These are phyloP conservation scores for Ophiostoma australiae DNA, from an alignment of 2,329 filamentous ascomycete genomes.

Conservation along the genomic window DNA sequence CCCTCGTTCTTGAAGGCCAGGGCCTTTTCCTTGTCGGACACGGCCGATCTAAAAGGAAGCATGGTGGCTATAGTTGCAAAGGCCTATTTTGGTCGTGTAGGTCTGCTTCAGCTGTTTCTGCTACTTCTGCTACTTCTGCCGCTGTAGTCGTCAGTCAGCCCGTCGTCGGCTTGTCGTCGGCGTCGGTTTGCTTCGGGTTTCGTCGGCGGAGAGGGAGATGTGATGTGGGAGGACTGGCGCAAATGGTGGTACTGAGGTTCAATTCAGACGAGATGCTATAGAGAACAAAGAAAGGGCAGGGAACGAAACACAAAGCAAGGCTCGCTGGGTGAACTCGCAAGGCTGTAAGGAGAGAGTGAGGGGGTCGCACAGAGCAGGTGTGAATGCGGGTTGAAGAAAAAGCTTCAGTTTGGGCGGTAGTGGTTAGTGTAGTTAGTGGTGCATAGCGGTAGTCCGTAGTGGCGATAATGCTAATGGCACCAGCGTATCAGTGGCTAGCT, in stretches of 20 bases:
- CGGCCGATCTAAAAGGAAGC: conserved; percentile 8
- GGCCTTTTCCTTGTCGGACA: conserved; percentile 57
- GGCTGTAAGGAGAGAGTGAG: not conserved
- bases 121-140: not conserved
- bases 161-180: not conserved
- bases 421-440: not conserved
- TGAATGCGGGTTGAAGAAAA: not conserved
- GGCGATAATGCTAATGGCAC: too few relatives aligned
- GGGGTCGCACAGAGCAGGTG: not conserved
- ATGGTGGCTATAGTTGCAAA: not conserved
- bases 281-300: not conserved
- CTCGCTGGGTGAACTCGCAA: conserved; percentile 5
- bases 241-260: not conserved
- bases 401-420: not conserved
- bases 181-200: not conserved
- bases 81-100: not conserved
- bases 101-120: not conserved
- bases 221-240: not conserved
- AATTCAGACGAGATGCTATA: not conserved
- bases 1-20: conserved; percentile 85
- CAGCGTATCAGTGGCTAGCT: too few relatives aligned
- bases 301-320: conserved; percentile 8
- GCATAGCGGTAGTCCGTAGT: not conserved
- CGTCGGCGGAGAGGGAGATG: not conserved
- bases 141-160: not conserved